Base-by-base conservation (phyloP, 352 stramenopile genomes). In the Pythium insidiosum region DNA sequence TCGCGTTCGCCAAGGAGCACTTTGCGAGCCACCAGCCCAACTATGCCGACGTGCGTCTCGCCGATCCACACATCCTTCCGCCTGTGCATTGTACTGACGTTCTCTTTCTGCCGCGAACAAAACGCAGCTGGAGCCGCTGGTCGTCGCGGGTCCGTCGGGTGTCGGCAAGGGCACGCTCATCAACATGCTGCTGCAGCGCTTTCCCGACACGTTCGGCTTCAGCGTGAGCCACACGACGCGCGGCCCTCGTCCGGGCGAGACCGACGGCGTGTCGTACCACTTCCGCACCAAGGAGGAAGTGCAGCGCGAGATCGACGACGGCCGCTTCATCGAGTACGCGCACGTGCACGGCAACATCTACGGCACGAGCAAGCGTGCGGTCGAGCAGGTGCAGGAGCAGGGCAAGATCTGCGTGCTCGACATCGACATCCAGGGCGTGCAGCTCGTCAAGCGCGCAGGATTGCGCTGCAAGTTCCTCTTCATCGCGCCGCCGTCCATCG, bases 341-440 rank as follows among this genome's bases (percentile, higher is more conserved):
- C 56, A 97, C 47, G 96, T 99, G 24, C 95, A 99, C 65, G 93
- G 89, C 47, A 98, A 98, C 61, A 88, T 97, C 49, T 99, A 99
- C 62, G 95, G 95, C 58, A 99, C 95, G 40, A 96, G 86, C 63
- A 92, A 96, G 50, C 68, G 67, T 33, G 75, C 90, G 16, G 93
- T 99, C 20, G 61, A 94, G 64, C 74, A 81, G 48, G 95, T 99
- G 29, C 79, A 94, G 56, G 69, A 86, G 24, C 61, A 93, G 56
- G 81, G 87, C 36, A 98, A 98, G 71, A 95, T 99, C 50, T 99
- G 96, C 67, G 95, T 99, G 43, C 55, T 99, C 26, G 96, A 99
- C 69, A 99, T 99, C 48, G 96, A 99, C 57, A 88, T 98, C 38
- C 95, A 99, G 64, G 96, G 96, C 24, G 95, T 98, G 15, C 76